phyloP scores from a whole-genome alignment of 495 filamentous ascomycete genomes.

The Aspergillus asperescens region DNA sequence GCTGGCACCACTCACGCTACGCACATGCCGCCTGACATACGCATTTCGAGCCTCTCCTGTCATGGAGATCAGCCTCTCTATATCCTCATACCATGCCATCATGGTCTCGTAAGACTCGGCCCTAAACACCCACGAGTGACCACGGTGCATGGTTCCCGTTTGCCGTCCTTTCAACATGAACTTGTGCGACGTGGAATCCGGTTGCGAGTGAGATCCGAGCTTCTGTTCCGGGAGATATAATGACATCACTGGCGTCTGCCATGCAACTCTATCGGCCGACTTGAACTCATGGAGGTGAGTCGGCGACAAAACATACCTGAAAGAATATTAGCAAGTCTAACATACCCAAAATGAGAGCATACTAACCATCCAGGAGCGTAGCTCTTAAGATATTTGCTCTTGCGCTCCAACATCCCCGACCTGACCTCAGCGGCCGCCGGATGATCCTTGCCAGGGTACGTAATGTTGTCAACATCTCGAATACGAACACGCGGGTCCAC shows the following conservation, averaged over 20 bases:
- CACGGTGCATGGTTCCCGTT: conserved; percentile 86
- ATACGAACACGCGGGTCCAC: conserved; percentile 79
- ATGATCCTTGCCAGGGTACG: conserved; percentile 90
- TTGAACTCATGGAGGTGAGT: conserved; percentile 99
- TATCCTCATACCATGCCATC: conserved; percentile 94
- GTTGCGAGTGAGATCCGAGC: conserved; percentile 82
- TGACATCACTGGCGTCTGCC: conserved; percentile 86
- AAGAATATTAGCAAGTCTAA: conserved; percentile 27
- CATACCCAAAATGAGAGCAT: background rate
- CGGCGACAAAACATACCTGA: conserved; percentile 90
- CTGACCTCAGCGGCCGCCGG: conserved; percentile 80
- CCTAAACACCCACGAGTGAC: conserved; percentile 96
- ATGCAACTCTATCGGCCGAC: conserved; percentile 67
- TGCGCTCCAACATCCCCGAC: conserved; percentile 87
- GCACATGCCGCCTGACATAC: conserved; percentile 72
- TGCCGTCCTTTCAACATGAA: conserved; percentile 96
- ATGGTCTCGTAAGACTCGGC: conserved; percentile 94
- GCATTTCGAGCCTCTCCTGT: conserved; percentile 85
- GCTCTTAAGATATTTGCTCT: conserved; percentile 98
- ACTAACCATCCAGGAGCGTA: conserved; percentile 93
- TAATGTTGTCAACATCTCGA: conserved; percentile 73
- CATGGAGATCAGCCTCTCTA: conserved; percentile 78
- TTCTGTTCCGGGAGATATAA: conserved; percentile 92
- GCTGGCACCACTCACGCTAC: conserved; percentile 67
- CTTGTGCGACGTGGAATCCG: conserved; percentile 87